Base-by-base conservation (phyloP, 192 early-diverging fungal species). In the Linnemannia schmuckeri region DNA sequence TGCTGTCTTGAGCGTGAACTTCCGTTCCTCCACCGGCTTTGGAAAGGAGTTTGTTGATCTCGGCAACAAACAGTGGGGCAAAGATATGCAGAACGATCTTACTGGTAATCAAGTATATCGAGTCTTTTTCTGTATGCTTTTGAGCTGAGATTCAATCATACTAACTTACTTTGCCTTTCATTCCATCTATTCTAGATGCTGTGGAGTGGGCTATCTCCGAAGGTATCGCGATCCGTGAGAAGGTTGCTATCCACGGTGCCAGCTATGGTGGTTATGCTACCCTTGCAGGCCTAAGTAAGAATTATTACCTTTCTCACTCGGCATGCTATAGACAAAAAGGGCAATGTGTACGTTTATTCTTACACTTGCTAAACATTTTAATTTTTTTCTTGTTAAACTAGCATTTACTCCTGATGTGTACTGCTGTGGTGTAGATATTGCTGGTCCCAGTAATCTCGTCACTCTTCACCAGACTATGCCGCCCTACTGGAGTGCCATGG, bases 341-440 rank as follows among this genome's bases (percentile, higher is more conserved):
- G 5, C 22, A 22, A 10, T 41, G 35, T 66, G 20, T 66, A 30
- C 17, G 15, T 33, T 76, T 15, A 76, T 46, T 13, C 75, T 44
- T 40, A 66, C 41, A 30, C 38, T 61, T 33, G 37, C 7, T 47
- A 12, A 35, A 35, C 18, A 15, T 57, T 57, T 12, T 49, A 3
- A 49, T 20, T 13, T 18, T 49, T 33, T 33, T 38, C 41, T 68
- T 15, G 17, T 63, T 3, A 68, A 78, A 78, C 22, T 70, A 78
- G 76, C 89, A 3, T 87, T 88, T 55, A 89, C 89, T 33, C 89
- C 89, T 42, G 83, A 90, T 30, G 88, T 82, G 35, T 89, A 88
- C 80, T 76, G 82, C 57, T 89, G 82, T 27, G 73, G 88, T 27
- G 89, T 89, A 5, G 89, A 90, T 55, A 44, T 89, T 30, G 88